A percentile compares a stretch with the other conserved stretches of the same genome.
phyloP scores from a whole-genome alignment of 352 stramenopile genomes.

The Phytophthora cryptogea region DNA sequence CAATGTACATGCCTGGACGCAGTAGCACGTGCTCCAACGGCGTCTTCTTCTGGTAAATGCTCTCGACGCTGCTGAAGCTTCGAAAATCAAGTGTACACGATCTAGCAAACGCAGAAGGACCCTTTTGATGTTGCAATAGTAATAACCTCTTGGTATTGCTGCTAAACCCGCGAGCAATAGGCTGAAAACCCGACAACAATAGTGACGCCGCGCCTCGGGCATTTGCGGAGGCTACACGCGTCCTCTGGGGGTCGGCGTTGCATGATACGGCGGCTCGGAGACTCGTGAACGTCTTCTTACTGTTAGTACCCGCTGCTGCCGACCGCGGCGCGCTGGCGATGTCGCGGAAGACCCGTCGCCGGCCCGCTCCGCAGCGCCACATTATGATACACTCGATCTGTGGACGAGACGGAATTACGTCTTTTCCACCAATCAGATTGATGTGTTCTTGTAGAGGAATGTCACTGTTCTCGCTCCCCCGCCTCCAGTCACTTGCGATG shows the following conservation, averaged over 20 bases:
- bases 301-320: neutral
- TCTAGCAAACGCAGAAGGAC: neutral
- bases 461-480: conserved; percentile 50
- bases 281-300: neutral
- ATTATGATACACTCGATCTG: conserved; percentile 16
- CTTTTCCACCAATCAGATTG: conserved; percentile 22
- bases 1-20: conserved; percentile 93
- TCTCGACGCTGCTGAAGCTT: conserved; percentile 58
- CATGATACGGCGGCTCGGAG: neutral
- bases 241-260: conserved; percentile 3
- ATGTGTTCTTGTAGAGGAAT: conserved; percentile 34
- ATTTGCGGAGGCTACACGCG: conserved; percentile 3
- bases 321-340: conserved; percentile 21
- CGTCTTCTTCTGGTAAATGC: conserved; percentile 91
- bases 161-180: conserved; percentile 8
- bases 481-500: conserved; percentile 29
- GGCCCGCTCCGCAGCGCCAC: conserved; percentile 37
- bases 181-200: neutral
- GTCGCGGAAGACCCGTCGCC: conserved; percentile 28
- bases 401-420: conserved; percentile 2
- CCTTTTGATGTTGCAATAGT: conserved; percentile 2
- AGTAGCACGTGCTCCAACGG: conserved; percentile 90
- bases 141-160: neutral
- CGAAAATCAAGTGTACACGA: conserved; percentile 11
- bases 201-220: conserved; percentile 2